A percentile compares a stretch with the other conserved stretches of the same genome.
Evolutionary conservation across 331 rosid species (phyloP).

Genomic region (Malus hybrid): DNA sequence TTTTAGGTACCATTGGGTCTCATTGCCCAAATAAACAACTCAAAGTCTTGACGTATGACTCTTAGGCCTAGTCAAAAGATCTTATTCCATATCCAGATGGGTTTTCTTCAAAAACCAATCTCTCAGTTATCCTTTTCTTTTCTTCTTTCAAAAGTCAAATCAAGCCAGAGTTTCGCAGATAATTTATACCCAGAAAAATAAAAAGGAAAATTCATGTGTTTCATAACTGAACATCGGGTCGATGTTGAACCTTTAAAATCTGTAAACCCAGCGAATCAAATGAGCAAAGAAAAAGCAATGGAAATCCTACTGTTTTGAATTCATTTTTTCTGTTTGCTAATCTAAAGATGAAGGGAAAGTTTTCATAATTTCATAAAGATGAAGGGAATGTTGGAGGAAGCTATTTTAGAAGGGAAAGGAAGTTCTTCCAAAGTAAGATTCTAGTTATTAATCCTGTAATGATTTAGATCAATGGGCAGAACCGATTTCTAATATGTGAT

Average conservation of each 20-base stretch:
- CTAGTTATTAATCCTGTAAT: too few relatives aligned
- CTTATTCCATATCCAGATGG: not conserved
- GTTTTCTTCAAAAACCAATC: not conserved
- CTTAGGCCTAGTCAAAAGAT: not conserved
- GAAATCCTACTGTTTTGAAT: not conserved
- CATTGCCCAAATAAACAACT: not conserved
- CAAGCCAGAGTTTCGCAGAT: too few relatives aligned
- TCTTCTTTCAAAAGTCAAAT: not conserved
- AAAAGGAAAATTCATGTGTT: constrained; percentile 13
- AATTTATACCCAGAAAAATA: not conserved
- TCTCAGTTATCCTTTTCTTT: not conserved
- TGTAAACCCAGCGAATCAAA: constrained; percentile 14
- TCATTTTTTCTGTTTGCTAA: too few relatives aligned
- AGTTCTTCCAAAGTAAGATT: too few relatives aligned
- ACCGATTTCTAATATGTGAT: too few relatives aligned
- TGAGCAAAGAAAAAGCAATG: not conserved
- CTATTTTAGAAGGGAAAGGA: too few relatives aligned
- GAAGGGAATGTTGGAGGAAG: too few relatives aligned
- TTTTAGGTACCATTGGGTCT: not conserved
- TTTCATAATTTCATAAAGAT: too few relatives aligned
- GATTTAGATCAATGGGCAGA: too few relatives aligned
- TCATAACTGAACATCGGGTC: constrained; percentile 12
- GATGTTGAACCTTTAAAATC: not conserved
- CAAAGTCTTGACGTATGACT: not conserved
- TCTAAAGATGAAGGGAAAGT: too few relatives aligned